Evolutionary conservation across 768 basidiomycete species (phyloP).

Genomic region (Guyanaporus albipodus): DNA sequence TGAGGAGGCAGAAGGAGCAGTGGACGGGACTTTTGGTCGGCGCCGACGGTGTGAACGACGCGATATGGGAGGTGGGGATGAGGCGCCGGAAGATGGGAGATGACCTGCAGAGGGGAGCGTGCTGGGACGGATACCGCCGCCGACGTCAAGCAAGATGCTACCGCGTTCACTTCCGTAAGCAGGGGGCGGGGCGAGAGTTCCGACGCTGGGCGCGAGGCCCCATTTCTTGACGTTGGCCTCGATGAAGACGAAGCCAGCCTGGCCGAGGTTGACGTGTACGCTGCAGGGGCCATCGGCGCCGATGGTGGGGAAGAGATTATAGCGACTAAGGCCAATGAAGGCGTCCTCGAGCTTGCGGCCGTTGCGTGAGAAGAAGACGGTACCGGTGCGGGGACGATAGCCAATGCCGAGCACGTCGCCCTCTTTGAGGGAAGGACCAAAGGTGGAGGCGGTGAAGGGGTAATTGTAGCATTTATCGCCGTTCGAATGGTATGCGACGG

Average conservation of each 20-base stretch:
- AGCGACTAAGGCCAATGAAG: constrained; percentile 81
- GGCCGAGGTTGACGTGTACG: constrained; percentile 96
- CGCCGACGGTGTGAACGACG: constrained; percentile 58
- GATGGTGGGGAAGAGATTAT: constrained; percentile 96
- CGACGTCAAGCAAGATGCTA: constrained; percentile 91
- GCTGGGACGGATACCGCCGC: constrained; percentile 37
- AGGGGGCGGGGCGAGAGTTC: constrained; percentile 95
- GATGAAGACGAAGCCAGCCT: constrained; percentile 97
- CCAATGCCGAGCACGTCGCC: constrained; percentile 96
- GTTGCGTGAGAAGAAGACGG: constrained; percentile 99
- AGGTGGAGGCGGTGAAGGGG: constrained; percentile 83
- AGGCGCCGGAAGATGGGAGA: constrained; percentile 40
- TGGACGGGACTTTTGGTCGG: constrained; percentile 42
- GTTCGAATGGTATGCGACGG: constrained; percentile 92
- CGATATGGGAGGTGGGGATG: constrained; percentile 43
- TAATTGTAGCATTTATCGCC: constrained; percentile 98
- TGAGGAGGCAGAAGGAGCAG: constrained; percentile 52
- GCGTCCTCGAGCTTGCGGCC: constrained; percentile 97
- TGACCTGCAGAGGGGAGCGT: constrained; percentile 32
- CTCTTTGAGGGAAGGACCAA: constrained; percentile 82
- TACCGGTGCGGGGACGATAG: constrained; percentile 92
- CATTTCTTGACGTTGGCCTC: constrained; percentile 99
- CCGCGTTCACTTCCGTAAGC: constrained; percentile 97
- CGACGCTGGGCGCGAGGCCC: constrained; percentile 96
- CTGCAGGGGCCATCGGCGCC: constrained; percentile 96